Conservation (phyloP, 306 rosid species). For the Pyrus communis region DNA sequence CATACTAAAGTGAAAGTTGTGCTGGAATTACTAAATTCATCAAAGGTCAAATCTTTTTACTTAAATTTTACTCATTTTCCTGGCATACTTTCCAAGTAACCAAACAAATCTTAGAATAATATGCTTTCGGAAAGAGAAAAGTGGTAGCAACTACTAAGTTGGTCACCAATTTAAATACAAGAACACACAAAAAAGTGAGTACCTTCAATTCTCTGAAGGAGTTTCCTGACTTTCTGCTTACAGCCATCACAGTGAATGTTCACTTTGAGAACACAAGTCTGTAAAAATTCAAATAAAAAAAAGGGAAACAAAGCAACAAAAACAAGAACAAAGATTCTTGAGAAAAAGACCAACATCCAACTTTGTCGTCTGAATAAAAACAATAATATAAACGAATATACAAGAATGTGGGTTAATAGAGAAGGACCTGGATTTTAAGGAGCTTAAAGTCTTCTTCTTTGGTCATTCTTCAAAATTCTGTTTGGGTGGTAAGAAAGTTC, state of each 20-base stretch:
- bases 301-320: conserved; percentile 17
- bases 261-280: conserved; percentile 90
- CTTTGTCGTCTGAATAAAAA: conserved; percentile 18
- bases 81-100: neutral
- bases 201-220: conserved; percentile 98
- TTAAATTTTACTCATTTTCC: neutral
- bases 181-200: conserved; percentile 13
- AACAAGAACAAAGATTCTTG: conserved; percentile 25
- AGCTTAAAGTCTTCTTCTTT: conserved; percentile 94
- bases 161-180: conserved; percentile 15
- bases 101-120: neutral
- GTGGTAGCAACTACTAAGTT: neutral
- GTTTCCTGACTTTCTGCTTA: conserved; percentile 93
- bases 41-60: neutral
- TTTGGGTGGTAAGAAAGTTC: conserved; percentile 27
- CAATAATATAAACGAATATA: neutral
- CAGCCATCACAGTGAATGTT: conserved; percentile 98
- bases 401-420: conserved; percentile 19
- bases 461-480: conserved; percentile 68
- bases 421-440: conserved; percentile 83
- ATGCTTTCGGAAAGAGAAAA: neutral
- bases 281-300: conserved; percentile 16
- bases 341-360: conserved; percentile 33
- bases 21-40: too few relatives aligned
- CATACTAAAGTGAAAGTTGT: neutral